These are phyloP conservation scores for Miscanthus lutarioriparius DNA, from an alignment of 176 grass and related monocot genomes.

Conservation along the genomic window DNA sequence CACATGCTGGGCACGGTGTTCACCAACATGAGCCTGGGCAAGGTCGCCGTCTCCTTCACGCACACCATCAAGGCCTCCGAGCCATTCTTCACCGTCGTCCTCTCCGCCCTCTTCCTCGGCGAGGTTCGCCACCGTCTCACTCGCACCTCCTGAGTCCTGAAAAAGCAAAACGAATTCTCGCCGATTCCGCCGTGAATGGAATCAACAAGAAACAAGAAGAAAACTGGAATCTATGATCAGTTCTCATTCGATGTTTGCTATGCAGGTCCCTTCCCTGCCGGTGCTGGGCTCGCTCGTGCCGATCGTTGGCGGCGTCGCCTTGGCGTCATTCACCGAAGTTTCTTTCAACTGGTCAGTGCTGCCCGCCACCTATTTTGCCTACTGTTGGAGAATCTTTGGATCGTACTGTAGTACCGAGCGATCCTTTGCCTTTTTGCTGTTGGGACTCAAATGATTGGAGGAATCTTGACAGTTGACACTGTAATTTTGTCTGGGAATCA, in stretches of 20 bases:
- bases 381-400: constrained; percentile 20
- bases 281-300: constrained; percentile 74
- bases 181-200: background rate
- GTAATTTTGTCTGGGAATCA: constrained; percentile 34
- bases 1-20: constrained; percentile 90
- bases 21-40: constrained; percentile 93
- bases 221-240: background rate
- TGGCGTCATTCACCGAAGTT: constrained; percentile 71
- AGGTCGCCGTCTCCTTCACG: constrained; percentile 93
- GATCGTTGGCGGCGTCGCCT: constrained; percentile 71
- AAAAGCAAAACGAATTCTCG: background rate
- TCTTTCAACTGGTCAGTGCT: constrained; percentile 76
- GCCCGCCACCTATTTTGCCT: background rate
- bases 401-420: background rate
- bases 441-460: constrained; percentile 21
- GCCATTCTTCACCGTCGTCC: constrained; percentile 89
- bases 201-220: background rate
- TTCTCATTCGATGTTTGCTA: background rate
- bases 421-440: constrained; percentile 15
- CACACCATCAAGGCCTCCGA: constrained; percentile 94
- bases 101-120: constrained; percentile 80
- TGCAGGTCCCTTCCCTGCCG: constrained; percentile 54
- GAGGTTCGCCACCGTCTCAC: constrained; percentile 42
- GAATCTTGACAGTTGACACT: constrained; percentile 24
- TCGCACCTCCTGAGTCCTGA: background rate